Percentiles rank a stretch among this genome's conserved stretches.
These are phyloP conservation scores for Phytophthora agathidicida DNA, from an alignment of 352 stramenopile species.

Conservation along the genomic window DNA sequence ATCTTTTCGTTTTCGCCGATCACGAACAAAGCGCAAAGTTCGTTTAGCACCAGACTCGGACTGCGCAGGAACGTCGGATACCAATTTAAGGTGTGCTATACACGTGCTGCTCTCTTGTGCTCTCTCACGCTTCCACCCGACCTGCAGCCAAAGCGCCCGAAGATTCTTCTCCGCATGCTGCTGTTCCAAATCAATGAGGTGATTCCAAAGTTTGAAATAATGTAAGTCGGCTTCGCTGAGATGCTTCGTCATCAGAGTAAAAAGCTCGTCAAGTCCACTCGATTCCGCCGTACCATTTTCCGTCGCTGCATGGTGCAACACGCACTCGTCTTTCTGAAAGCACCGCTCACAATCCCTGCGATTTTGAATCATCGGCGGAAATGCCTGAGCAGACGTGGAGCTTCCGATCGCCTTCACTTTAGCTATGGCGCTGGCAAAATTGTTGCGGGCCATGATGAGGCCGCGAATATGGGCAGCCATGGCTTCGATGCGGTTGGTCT, in stretches of 20 bases:
- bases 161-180: constrained; percentile 75
- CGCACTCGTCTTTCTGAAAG: constrained; percentile 85
- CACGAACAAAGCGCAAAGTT: constrained; percentile 57
- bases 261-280: constrained; percentile 74
- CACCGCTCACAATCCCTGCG: constrained; percentile 76
- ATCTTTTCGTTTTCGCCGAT: constrained; percentile 35
- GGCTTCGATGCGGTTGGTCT: constrained; percentile 70
- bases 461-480: constrained; percentile 63
- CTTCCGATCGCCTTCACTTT: constrained; percentile 62
- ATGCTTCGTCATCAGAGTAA: constrained; percentile 62
- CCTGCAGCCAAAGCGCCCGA: constrained; percentile 70
- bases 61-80: constrained; percentile 44
- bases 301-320: constrained; percentile 82
- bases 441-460: constrained; percentile 75
- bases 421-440: constrained; percentile 66
- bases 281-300: constrained; percentile 75
- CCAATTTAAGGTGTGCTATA: constrained; percentile 56
- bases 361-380: constrained; percentile 78
- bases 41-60: constrained; percentile 44
- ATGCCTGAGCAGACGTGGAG: constrained; percentile 49
- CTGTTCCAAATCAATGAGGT: constrained; percentile 76
- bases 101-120: constrained; percentile 58
- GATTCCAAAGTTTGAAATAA: constrained; percentile 83
- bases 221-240: constrained; percentile 51
- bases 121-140: constrained; percentile 62